These are phyloP conservation scores for Saccharomyces hybrid DNA, from an alignment of 1,139 yeast genomes.

Conservation along the genomic window DNA sequence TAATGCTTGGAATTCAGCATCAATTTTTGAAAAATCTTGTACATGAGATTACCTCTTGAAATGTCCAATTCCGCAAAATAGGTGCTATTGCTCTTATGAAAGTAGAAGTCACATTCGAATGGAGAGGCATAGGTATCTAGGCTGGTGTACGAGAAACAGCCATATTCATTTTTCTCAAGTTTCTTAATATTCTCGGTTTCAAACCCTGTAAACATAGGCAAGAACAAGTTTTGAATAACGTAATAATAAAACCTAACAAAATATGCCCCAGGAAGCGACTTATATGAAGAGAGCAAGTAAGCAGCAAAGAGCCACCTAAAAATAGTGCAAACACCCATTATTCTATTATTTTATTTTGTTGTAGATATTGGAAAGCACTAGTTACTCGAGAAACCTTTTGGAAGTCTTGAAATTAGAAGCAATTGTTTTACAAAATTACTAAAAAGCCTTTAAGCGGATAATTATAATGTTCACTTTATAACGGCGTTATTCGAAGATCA, in stretches of 20 bases:
- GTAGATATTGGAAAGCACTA: not conserved
- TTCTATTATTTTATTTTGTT: not conserved
- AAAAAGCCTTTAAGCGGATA: not conserved
- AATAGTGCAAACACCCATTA: not conserved
- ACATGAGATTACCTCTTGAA: conserved; percentile 60
- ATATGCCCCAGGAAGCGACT: conserved; percentile 66
- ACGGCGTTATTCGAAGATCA: not conserved
- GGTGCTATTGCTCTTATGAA: conserved; percentile 83
- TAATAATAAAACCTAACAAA: conserved; percentile 52
- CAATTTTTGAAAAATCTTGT: conserved; percentile 46
- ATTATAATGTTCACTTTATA: not conserved
- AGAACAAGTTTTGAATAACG: conserved; percentile 37
- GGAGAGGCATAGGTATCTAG: conserved; percentile 59
- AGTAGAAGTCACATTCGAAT: conserved; percentile 74
- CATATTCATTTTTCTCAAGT: conserved; percentile 18
- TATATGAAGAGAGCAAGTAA: conserved; percentile 36
- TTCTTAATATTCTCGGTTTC: conserved; percentile 19
- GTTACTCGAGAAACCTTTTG: not conserved
- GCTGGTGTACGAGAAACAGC: conserved; percentile 39
- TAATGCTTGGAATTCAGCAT: conserved; percentile 42
- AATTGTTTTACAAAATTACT: not conserved
- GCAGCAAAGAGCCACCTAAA: conserved; percentile 7
- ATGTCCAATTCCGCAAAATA: conserved; percentile 80
- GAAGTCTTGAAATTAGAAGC: not conserved
- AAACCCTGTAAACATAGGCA: conserved; percentile 29